Base-by-base conservation (phyloP, 1,139 yeast species). In the Saccharomyces pastorianus region DNA sequence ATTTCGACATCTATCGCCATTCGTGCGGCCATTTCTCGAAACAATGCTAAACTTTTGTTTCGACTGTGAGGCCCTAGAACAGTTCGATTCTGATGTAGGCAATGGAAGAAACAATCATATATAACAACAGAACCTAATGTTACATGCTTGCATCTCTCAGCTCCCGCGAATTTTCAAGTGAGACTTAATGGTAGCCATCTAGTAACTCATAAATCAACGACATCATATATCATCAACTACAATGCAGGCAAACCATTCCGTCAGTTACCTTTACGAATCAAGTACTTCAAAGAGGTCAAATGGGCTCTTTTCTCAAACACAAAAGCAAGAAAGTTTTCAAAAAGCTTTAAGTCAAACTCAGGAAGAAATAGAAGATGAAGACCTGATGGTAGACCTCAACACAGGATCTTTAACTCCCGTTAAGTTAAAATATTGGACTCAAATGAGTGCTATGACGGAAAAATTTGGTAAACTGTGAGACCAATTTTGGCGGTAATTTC, bases 301-400 rank as follows among this genome's bases (percentile, higher is more conserved):
- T 31, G 48, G 31, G 31, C 11, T n/a, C n/a, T 9, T 27, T 14
- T 8, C 28, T n/a, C 31, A 26, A 46, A 7, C 48, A 13, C 23
- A 11, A n/a, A 46, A 23, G 17, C 48, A 20, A 25, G 23, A 5
- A 23, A 46, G 8, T 20, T 38, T 38, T 17, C 44, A 23, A 14
- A 46, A 46, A 46, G 31, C 20, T 26, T 8, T 46, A 9, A 46
- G 9, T 11, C 31, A 46, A 46, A 26, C 20, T 9, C 20, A 46
- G n/a, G 41, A 53, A 7, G 53, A 55, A 32, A 55, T 53, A 27
- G 65, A 59, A 20, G 62, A 58, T 2, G 69, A 66, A 23, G 69
- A 66, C 51, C 50, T 63, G 55, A 55, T 67, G 32, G 70, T 66
- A n/a, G 70, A 67, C 54, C 55, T 65, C 31, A 63, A 55, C 51